phyloP scores from a whole-genome alignment of 805 yeast species.

The Candida incommunis region DNA sequence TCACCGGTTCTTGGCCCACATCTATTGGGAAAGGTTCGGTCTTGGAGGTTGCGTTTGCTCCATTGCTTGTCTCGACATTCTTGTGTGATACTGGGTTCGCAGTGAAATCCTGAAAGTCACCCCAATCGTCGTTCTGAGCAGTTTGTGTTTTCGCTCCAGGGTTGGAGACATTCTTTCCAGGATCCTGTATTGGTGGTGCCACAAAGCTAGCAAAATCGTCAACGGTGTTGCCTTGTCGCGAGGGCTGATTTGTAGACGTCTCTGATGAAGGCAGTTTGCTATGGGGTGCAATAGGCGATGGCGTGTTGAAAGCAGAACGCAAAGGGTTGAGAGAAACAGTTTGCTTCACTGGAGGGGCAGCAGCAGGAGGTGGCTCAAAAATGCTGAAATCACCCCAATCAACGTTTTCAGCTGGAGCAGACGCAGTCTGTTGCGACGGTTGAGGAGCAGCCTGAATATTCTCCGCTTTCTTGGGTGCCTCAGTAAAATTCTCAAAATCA shows the following conservation, averaged over 20 bases:
- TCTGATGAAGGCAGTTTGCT: not conserved
- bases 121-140: not conserved
- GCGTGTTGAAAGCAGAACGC: not conserved
- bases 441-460: not conserved
- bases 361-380: too few relatives aligned
- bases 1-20: too few relatives aligned
- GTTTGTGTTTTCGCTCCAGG: not conserved
- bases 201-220: not conserved
- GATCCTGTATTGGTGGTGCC: not conserved
- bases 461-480: not conserved
- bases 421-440: too few relatives aligned
- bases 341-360: not conserved
- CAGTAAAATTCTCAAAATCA: not conserved
- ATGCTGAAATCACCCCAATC: not conserved
- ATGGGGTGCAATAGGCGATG: not conserved
- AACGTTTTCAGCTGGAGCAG: too few relatives aligned
- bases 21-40: too few relatives aligned
- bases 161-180: not conserved
- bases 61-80: not conserved
- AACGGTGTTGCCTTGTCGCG: not conserved
- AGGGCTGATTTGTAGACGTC: not conserved
- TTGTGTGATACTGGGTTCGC: not conserved
- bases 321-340: not conserved
- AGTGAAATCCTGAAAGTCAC: not conserved
- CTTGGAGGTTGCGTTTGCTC: too few relatives aligned